A percentile compares a stretch with the other conserved stretches of the same genome.
Evolutionary conservation across 1,284 basidiomycete species (phyloP).

Genomic region (Schizophyllum amplum): DNA sequence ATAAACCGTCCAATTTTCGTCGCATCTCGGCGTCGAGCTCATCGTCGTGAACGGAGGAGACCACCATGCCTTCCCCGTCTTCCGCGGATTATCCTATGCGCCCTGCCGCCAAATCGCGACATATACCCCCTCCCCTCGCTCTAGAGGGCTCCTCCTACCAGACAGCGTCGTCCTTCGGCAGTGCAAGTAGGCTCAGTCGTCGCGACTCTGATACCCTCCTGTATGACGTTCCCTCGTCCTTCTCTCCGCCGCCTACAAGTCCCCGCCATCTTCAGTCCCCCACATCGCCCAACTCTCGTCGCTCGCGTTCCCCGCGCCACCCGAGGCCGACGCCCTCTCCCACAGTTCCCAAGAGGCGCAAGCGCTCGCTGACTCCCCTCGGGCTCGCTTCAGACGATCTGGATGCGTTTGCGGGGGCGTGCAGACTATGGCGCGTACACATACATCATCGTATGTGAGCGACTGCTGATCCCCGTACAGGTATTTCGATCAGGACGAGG

Average conservation of each 20-base stretch:
- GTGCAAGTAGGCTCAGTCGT: neutral
- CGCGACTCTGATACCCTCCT: neutral
- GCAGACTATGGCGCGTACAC: conserved; percentile 56
- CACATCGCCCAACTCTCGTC: neutral
- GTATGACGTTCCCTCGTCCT: neutral
- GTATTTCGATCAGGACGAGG: conserved; percentile 73
- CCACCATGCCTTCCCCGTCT: neutral
- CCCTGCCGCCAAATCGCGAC: neutral
- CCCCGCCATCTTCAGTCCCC: neutral
- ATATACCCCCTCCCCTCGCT: neutral
- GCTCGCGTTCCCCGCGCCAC: neutral
- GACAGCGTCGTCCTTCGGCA: neutral
- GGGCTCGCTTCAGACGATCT: conserved; percentile 52
- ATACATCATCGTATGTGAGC: neutral
- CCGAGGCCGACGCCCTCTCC: neutral
- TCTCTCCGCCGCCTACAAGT: neutral
- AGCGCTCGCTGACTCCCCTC: conserved; percentile 57
- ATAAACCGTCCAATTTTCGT: neutral
- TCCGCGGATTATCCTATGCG: neutral
- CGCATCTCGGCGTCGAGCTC: neutral
- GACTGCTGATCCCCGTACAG: conserved; percentile 26
- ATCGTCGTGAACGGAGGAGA: neutral
- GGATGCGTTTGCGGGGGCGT: conserved; percentile 64
- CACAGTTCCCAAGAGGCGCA: neutral
- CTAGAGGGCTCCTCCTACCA: neutral